These are phyloP conservation scores for Candida railenensis DNA, from an alignment of 805 yeast species.

Conservation along the genomic window DNA sequence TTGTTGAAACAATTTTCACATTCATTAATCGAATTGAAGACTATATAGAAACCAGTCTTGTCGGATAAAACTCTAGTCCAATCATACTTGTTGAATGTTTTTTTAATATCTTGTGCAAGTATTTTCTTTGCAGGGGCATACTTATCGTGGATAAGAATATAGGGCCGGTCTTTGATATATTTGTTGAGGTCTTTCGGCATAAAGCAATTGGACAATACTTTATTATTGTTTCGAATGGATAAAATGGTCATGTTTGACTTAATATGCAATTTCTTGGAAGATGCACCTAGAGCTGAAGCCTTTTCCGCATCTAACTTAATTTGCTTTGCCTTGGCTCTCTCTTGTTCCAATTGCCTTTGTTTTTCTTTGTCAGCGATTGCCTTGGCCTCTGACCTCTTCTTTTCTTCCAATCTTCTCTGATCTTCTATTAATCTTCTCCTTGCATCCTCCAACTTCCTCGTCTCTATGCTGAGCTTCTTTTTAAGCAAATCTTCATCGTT, in stretches of 20 bases:
- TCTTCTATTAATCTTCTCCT: conserved; percentile 27
- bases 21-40: conserved; percentile 59
- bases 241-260: conserved; percentile 29
- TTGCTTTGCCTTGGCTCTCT: conserved; percentile 6
- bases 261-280: background rate
- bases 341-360: conserved; percentile 6
- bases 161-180: conserved; percentile 57
- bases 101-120: conserved; percentile 57
- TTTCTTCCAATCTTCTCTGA: conserved; percentile 20
- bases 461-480: conserved; percentile 23
- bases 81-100: conserved; percentile 54
- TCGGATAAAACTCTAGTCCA: conserved; percentile 69
- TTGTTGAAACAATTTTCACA: conserved; percentile 58
- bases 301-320: background rate
- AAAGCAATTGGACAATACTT: conserved; percentile 30
- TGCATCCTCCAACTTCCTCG: conserved; percentile 35
- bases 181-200: conserved; percentile 51
- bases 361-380: background rate
- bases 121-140: conserved; percentile 49
- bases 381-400: conserved; percentile 14
- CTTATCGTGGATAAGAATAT: conserved; percentile 51
- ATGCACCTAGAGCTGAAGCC: background rate
- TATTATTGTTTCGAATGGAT: conserved; percentile 29
- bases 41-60: conserved; percentile 64
- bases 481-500: conserved; percentile 44